Percentiles rank a stretch among this genome's conserved stretches.
These are phyloP conservation scores for Nakazawaea holstii DNA, from an alignment of 805 yeast species.

Conservation along the genomic window DNA sequence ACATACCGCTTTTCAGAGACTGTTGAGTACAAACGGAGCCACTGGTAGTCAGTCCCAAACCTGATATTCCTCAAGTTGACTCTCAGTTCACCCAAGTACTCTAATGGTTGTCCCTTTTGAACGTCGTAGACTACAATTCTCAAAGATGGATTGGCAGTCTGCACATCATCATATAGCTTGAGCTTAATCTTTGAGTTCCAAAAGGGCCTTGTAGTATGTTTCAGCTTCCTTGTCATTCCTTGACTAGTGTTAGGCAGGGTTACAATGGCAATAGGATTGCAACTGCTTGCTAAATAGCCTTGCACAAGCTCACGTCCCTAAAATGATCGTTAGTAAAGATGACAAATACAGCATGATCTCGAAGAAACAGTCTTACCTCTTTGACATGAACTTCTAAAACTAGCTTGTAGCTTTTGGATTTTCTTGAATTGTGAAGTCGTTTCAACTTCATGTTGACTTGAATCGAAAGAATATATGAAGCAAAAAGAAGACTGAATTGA, in stretches of 20 bases:
- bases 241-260: neutral
- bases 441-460: neutral
- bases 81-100: constrained; percentile 24
- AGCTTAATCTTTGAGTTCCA: constrained; percentile 10
- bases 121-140: constrained; percentile 7
- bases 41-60: constrained; percentile 15
- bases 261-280: constrained; percentile 6
- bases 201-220: constrained; percentile 2
- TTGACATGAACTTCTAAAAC: constrained; percentile 10
- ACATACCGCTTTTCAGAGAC: constrained; percentile 20
- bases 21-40: constrained; percentile 21
- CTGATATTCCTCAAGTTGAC: constrained; percentile 18
- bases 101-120: constrained; percentile 6
- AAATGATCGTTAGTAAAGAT: neutral
- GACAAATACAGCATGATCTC: neutral
- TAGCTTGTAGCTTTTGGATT: neutral
- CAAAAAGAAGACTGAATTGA: no score
- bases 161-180: constrained; percentile 4
- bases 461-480: neutral
- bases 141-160: neutral
- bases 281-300: neutral
- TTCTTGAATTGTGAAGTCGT: neutral
- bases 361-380: constrained; percentile 6
- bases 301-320: constrained; percentile 9
- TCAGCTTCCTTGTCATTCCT: constrained; percentile 6